Base-by-base conservation (phyloP, 208 protist species). In the Porcisia hertigi region DNA sequence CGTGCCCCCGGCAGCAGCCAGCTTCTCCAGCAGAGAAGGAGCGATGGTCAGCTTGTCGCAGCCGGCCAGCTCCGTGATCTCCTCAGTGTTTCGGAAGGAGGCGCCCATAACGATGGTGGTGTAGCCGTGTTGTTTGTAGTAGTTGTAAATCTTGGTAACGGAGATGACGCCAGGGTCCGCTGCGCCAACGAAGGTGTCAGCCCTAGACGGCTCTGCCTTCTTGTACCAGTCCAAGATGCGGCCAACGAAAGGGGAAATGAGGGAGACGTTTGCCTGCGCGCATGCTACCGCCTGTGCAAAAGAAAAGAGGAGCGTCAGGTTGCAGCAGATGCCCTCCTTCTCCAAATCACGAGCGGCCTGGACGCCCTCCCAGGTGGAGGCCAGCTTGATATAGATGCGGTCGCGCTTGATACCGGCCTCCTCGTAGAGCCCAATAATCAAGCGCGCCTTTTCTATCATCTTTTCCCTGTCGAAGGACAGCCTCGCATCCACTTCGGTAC, bases 171-270 rank as follows among this genome's bases (percentile, higher is more conserved):
- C 98, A 20, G 98, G 98, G 79, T 99, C 98, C 39, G 86, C 86
- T 9, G 59, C 86, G 41, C 94, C 87, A 52, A 88, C 54, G 71
- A 94, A 98, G 23, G 63, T 83, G 41, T 81, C 83, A 25, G 81
- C 87, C 72, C 73, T 79, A 62, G 86, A 66, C 14, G 84, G 83
- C 55, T 93, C 53, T 16, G 77, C 75, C 83, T 88, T 89, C 89
- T 98, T 98, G 90, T 98, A 93, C 88, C 95, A 99, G 84, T 99
- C 98, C 0, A 99, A 92, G 75, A 99, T 99, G 76, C 99, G 96
- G 66, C 98, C 98, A 23, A 98, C 95, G 47, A 99, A 99, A 16
- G 98, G 98, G 30, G 97, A 99, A 80, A 99, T 98, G 45, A 99
- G 92, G 2, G 98, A 95, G 45, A 97, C 98, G 39, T 83, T 80